Base-by-base conservation (phyloP, 345 rosid species). In the Ceriops tagal region DNA sequence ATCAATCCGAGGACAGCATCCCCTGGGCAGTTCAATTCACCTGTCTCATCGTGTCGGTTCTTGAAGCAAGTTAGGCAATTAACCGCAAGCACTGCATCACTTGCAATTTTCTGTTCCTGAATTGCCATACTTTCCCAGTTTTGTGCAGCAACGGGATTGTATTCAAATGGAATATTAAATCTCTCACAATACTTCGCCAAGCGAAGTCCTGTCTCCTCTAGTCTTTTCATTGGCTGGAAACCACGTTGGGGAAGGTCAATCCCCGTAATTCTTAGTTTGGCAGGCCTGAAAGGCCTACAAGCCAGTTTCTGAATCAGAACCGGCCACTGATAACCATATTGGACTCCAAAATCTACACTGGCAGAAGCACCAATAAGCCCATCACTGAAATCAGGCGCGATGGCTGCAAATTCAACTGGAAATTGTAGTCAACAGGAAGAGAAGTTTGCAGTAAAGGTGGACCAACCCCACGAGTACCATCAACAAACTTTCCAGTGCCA, bases 321-420 rank as follows among this genome's bases (percentile, higher is more conserved):
- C 7, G 99, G 99, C 98, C 98, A 95, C 11, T 92, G 98, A 69
- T 88, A 95, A 70, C 96, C 99, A 67, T 92, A 95, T 1, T 85
- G 82, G 57, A 95, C 84, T 65, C 99, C 99, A 49, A 95, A 95
- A 82, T 95, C 98, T 65, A 95, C 85, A 24, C 24, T 66, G 8
- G 76, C 69, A 65, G 83, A 71, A 49, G 83, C 64, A 59, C 73
- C 75, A 66, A 78, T 55, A 61, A 66, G 28, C 27, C 73, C 79
- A 56, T 69, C 64, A 8, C 58, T 68, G 3, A 32, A 13, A 58
- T 65, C 27, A 43, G 61, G 27, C 8, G 63, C 61, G 71, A 32
- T n/a, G 19, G 21, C 53, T 49, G 67, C 28, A n/a, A 61, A 69
- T 43, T 60, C 59, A 77, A 66, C 64, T 47, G 65, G 59, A 65